Conservation (phyloP, 139 green algal species). For the Coccomyxa sp. region DNA sequence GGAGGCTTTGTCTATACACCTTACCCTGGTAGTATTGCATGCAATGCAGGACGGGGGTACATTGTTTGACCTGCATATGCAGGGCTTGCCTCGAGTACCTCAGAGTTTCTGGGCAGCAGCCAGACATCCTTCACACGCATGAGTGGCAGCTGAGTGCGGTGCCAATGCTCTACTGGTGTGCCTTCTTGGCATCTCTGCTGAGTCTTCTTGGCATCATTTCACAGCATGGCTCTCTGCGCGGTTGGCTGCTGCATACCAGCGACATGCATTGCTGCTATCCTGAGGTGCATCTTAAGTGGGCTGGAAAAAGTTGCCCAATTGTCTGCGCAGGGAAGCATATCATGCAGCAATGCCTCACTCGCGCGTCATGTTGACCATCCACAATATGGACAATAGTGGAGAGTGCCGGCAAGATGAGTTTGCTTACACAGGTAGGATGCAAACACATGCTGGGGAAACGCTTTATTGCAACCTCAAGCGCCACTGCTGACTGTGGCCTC, state of each 20-base stretch:
- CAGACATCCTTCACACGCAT: slow-evolving; percentile 81
- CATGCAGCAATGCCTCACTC: slow-evolving; percentile 32
- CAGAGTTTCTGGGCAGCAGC: slow-evolving; percentile 28
- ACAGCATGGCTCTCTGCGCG: too few relatives aligned
- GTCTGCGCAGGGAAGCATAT: slow-evolving; percentile 11
- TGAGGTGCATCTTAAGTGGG: too few relatives aligned
- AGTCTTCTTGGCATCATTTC: background rate
- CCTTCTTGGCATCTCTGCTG: background rate
- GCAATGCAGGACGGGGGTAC: too few relatives aligned
- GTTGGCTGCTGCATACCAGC: too few relatives aligned
- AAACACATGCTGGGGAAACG: too few relatives aligned
- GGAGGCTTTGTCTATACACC: too few relatives aligned
- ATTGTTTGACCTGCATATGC: too few relatives aligned
- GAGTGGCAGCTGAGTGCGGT: slow-evolving; percentile 87
- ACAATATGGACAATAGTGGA: slow-evolving; percentile 94
- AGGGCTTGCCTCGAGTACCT: slow-evolving; percentile 87
- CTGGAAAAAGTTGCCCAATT: too few relatives aligned
- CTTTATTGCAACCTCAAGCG: slow-evolving; percentile 1
- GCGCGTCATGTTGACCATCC: slow-evolving; percentile 81
- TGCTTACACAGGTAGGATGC: slow-evolving; percentile 41
- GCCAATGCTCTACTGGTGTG: slow-evolving; percentile 72
- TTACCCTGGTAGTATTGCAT: too few relatives aligned
- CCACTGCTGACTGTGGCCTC: background rate
- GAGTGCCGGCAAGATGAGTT: slow-evolving; percentile 89
- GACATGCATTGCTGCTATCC: too few relatives aligned